Evolutionary conservation across 169 alveolate genomes (phyloP), one percentile per base, ranked within the genome.

Genomic region (Cytauxzoon felis): DNA sequence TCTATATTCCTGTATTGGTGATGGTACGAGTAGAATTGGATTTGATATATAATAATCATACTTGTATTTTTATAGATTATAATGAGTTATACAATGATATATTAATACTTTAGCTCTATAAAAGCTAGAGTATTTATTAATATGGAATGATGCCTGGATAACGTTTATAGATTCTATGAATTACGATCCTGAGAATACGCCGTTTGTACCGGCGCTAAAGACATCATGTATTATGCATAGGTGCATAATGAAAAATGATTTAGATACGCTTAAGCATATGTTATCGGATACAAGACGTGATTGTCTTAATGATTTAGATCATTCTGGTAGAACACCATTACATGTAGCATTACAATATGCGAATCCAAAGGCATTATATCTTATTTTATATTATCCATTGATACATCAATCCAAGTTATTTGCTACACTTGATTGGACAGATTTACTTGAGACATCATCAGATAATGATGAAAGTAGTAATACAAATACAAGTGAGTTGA

Each of bases 331-430:
- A 32, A 76, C 70, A 13, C 54, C 86, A 13, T 33, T 76, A 26
- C 86, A 76, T 13, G 59, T 76, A 11, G 80, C 86, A 9, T 34
- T 76, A 41, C 86, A 65, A 21, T 30, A 32, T 38, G 86, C 86
- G 0, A 59, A 57, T 38, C 80, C 86, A 13, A 76, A 76, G 52
- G 80, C 86, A 5, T 29, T 76, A 4, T 76, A 76, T 34, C 59
- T 76, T 38, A 32, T 76, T 33, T 16, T 76, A 1, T 76, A 66
- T 33, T 76, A 76, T 33, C 86, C 86, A 3, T 47, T 76, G 8
- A 16, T 76, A 4, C 86, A 76, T 54, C 63, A 63, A 0, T 65
- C 79, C 11, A 52, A 76, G 18, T 1, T 76, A 1, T 76, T 76
- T 49, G 86, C 80, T 27, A 54, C 80, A 16, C 34, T 29, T 26